These are phyloP conservation scores for Candida ortonii DNA, from an alignment of 805 yeast species.

Conservation along the genomic window DNA sequence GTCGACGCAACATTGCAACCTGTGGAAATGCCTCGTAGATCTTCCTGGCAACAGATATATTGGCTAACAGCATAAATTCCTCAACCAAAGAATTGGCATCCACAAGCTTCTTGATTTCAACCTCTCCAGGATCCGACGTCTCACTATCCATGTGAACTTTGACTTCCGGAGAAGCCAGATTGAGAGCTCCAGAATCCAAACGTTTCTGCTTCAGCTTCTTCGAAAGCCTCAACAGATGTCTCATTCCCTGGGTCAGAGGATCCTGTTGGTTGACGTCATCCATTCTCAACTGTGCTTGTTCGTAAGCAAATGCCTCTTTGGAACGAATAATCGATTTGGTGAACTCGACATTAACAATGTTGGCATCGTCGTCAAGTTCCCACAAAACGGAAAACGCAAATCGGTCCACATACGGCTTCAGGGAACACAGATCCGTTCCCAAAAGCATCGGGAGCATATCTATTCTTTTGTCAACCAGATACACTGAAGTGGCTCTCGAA, in stretches of 20 bases:
- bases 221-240: constrained; percentile 75
- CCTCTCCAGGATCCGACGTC: constrained; percentile 94
- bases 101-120: constrained; percentile 80
- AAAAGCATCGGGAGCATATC: constrained; percentile 96
- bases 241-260: constrained; percentile 85
- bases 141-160: constrained; percentile 96
- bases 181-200: constrained; percentile 92
- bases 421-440: constrained; percentile 94
- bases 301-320: constrained; percentile 92
- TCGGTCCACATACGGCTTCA: constrained; percentile 92
- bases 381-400: constrained; percentile 94
- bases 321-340: constrained; percentile 89
- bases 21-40: constrained; percentile 93
- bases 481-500: constrained; percentile 94
- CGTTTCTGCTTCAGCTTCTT: constrained; percentile 81
- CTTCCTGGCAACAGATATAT: constrained; percentile 90
- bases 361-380: constrained; percentile 87
- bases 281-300: constrained; percentile 85
- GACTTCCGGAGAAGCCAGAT: constrained; percentile 96
- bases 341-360: constrained; percentile 73
- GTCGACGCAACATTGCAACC: constrained; percentile 97
- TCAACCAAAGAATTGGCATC: constrained; percentile 96
- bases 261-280: constrained; percentile 76
- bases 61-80: constrained; percentile 97
- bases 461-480: constrained; percentile 94